Conservation (phyloP, 495 filamentous ascomycete species). For the Glarea lozoyensis region DNA sequence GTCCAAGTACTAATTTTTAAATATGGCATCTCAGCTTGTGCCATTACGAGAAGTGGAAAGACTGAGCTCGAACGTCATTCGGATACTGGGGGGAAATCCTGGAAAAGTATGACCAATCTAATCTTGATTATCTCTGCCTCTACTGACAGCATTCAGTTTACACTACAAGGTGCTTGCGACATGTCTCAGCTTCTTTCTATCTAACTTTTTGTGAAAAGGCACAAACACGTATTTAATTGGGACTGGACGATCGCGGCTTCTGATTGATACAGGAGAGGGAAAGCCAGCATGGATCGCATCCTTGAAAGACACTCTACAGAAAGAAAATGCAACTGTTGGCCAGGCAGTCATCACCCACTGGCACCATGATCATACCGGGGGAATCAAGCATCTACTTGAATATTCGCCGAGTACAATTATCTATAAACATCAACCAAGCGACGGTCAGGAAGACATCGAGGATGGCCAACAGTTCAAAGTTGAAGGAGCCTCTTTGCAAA, state of each 20-base stretch:
- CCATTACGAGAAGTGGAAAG: slow-evolving; percentile 56
- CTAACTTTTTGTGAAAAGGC: slow-evolving; percentile 28
- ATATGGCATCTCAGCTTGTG: slow-evolving; percentile 27
- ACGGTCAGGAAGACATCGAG: slow-evolving; percentile 43
- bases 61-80: slow-evolving; percentile 56
- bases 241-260: slow-evolving; percentile 53
- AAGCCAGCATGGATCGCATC: slow-evolving; percentile 39
- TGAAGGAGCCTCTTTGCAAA: slow-evolving; percentile 68
- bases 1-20: no score
- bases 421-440: slow-evolving; percentile 42
- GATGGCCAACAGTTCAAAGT: slow-evolving; percentile 68
- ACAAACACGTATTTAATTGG: slow-evolving; percentile 88
- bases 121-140: no score
- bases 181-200: not conserved
- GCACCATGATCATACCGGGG: slow-evolving; percentile 79
- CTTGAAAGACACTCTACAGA: slow-evolving; percentile 51
- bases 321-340: slow-evolving; percentile 57
- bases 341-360: slow-evolving; percentile 75
- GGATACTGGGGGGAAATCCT: slow-evolving; percentile 76
- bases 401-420: slow-evolving; percentile 49
- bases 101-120: slow-evolving; percentile 46
- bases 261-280: slow-evolving; percentile 78
- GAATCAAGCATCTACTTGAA: slow-evolving; percentile 55
- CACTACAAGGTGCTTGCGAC: slow-evolving; percentile 11
- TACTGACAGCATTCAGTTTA: slow-evolving; percentile 6